These are phyloP conservation scores for Biancaea sappan DNA, from an alignment of 306 rosid species.

Conservation along the genomic window DNA sequence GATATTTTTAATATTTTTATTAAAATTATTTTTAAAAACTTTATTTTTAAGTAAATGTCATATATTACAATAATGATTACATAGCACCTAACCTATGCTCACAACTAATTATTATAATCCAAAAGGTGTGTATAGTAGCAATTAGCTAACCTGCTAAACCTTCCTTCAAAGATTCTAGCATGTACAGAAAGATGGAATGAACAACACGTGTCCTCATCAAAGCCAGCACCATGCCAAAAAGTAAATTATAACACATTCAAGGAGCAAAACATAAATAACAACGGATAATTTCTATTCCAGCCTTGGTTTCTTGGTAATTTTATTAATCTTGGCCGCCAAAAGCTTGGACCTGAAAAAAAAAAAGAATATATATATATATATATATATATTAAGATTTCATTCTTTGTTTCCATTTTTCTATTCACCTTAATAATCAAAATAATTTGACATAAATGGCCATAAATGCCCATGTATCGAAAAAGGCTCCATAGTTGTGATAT, in stretches of 20 bases:
- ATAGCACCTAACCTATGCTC: too few species aligned
- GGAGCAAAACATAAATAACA: background rate
- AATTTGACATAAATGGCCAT: too few species aligned
- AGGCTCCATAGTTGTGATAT: conserved; percentile 79
- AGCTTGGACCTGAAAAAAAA: conserved; percentile 88
- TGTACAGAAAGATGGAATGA: conserved; percentile 42
- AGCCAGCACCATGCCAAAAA: conserved; percentile 52
- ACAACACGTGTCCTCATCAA: conserved; percentile 40
- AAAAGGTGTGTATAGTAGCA: too few species aligned
- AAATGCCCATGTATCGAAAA: conserved; percentile 60
- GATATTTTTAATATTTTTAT: too few species aligned
- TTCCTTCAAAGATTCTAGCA: conserved; percentile 40
- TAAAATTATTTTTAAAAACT: too few species aligned
- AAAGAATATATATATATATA: too few species aligned
- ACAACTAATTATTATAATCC: too few species aligned
- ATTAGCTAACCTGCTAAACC: conserved; percentile 47
- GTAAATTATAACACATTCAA: conserved; percentile 43
- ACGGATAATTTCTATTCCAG: conserved; percentile 29
- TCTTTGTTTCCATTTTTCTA: too few species aligned
- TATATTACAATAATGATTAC: too few species aligned
- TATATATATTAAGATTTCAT: too few species aligned
- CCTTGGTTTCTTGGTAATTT: conserved; percentile 35
- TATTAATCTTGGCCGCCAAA: conserved; percentile 83
- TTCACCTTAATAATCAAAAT: too few species aligned
- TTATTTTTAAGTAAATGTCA: too few species aligned